Base-by-base conservation (phyloP, 371 early-diverging fungal genomes). In the Lichtheimia hyalospora region DNA sequence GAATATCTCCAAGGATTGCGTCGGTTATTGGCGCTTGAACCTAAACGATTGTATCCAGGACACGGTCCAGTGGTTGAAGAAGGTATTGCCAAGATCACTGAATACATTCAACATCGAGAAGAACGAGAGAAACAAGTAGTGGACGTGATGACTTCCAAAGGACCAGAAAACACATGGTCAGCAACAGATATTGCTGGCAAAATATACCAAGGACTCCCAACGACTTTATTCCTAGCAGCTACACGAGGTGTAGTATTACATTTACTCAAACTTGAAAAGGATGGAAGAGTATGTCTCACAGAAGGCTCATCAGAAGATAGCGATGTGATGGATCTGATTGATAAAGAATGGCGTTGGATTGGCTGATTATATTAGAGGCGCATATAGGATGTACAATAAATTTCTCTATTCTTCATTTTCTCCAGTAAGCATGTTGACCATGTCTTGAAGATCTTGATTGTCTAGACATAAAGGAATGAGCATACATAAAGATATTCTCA, bases 51-150 rank as follows among this genome's bases (percentile, higher is more conserved):
- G 7, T 84, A 89, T 70, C 89, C 89, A 4, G 90, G 86, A 1
- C 96, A 96, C 68, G 96, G 96, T 0, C 91, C 92, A 7, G 77
- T 88, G 2, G 71, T 96, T 23, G 79, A 84, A 58, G 70, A 89
- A 46, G 91, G 89, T 2, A 63, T 64, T 4, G 57, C 58, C 0
- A 80, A 75, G 10, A 77, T 92, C 1, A 66, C 79, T 24, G 85
- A 89, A 54, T 94, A 94, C 60, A 89, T 95, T 14, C 51, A 67
- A 7, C 95, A 96, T 70, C 86, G 96, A 0, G 56, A 75, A 21
- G 82, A 84, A 50, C 82, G 96, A 18, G 96, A 95, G 57, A 55
- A 79, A 3, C 89, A 93, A 67, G 87, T 95, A 24, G 10, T 91
- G 12, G 62, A 73, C 0, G 71, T 88, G 6, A 58, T 93, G 18